phyloP scores from a whole-genome alignment of 768 basidiomycete species.

The Pholiota microspora region DNA sequence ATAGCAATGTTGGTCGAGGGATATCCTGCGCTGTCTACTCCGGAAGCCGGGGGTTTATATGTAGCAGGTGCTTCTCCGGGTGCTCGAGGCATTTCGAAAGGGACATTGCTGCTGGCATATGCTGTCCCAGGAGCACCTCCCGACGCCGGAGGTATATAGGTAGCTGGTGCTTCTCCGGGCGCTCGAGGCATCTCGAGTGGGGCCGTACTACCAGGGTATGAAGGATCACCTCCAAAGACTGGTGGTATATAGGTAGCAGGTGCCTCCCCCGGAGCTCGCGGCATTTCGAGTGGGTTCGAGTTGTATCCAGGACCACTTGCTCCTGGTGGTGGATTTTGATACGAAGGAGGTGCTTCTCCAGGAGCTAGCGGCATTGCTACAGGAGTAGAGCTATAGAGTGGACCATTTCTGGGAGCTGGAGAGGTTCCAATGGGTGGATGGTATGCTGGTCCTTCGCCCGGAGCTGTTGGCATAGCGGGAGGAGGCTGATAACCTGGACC shows the following conservation, averaged over 20 bases:
- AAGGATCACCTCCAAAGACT: background rate
- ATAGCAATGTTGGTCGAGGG: background rate
- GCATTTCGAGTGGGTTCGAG: background rate
- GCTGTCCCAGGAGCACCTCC: background rate
- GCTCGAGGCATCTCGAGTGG: background rate
- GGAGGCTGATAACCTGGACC: background rate
- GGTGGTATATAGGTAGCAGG: background rate
- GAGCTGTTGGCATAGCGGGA: background rate
- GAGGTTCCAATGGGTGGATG: background rate
- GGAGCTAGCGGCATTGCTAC: no score
- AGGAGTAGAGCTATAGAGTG: no score
- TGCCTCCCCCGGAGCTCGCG: background rate
- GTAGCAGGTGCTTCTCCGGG: conserved; percentile 1
- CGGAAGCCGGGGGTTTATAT: background rate
- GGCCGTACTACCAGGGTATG: background rate
- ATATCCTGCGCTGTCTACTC: no score
- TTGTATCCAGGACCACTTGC: background rate
- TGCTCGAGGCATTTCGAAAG: background rate
- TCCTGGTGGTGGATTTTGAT: background rate
- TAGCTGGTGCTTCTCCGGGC: background rate
- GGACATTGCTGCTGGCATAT: no score
- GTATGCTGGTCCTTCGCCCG: conserved; percentile 2
- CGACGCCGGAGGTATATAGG: background rate
- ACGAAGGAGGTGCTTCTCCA: background rate
- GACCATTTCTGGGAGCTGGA: background rate